Evolutionary conservation across 1,284 basidiomycete genomes (phyloP).

Genomic region (Marasmius fiardii): DNA sequence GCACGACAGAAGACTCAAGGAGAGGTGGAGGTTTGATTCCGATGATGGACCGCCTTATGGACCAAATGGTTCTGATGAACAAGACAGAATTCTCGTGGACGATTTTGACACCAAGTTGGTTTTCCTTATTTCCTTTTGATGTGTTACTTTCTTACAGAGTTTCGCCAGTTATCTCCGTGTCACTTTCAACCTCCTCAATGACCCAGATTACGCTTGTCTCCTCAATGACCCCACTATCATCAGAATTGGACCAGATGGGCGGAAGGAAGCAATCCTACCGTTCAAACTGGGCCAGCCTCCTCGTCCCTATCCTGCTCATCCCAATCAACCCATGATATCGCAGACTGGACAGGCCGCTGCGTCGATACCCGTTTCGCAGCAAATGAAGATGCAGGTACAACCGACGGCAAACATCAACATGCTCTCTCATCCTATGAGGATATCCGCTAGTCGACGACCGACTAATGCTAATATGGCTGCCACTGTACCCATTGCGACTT

Average conservation of each 20-base stretch:
- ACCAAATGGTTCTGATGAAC: conserved; percentile 63
- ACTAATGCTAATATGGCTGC: neutral
- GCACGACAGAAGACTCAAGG: conserved; percentile 39
- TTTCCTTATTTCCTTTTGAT: conserved; percentile 3
- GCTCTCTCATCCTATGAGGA: neutral
- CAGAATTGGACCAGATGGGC: conserved; percentile 34
- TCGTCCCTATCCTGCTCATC: neutral
- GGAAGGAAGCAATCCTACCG: conserved; percentile 30
- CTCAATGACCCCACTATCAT: conserved; percentile 42
- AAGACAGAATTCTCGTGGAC: conserved; percentile 64
- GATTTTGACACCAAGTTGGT: conserved; percentile 63
- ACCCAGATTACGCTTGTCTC: conserved; percentile 41
- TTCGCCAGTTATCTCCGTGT: conserved; percentile 49
- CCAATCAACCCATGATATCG: neutral
- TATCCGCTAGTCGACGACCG: conserved; percentile 1
- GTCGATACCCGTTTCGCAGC: neutral
- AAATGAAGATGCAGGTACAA: conserved; percentile 1
- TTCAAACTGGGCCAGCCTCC: conserved; percentile 39
- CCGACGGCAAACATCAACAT: neutral
- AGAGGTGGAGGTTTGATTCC: conserved; percentile 69
- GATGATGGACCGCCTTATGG: conserved; percentile 59
- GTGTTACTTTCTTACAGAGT: conserved; percentile 9
- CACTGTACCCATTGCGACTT: conserved; percentile 10
- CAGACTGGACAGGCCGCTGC: neutral
- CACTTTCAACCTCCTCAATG: conserved; percentile 50